phyloP scores from a whole-genome alignment of 495 filamentous ascomycete genomes.

The Penicillium psychrofluorescens region DNA sequence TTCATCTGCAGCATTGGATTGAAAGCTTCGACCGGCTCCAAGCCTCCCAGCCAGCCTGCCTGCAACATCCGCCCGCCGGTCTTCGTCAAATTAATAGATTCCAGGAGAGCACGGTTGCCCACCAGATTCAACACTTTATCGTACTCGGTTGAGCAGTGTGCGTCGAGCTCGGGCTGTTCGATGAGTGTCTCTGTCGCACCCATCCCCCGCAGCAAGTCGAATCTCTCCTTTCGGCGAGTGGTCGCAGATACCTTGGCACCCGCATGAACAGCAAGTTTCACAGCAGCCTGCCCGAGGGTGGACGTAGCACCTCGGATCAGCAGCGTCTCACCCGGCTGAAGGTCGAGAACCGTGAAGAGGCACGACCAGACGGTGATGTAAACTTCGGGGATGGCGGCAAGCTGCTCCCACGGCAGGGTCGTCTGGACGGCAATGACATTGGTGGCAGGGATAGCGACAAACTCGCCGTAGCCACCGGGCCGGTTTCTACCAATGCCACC shows the following conservation, averaged over 20 bases:
- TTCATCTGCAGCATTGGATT: constrained; percentile 41
- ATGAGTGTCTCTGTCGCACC: constrained; percentile 21
- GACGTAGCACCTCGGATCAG: constrained; percentile 39
- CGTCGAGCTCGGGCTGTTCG: constrained; percentile 15
- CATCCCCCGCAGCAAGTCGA: constrained; percentile 17
- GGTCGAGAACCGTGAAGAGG: constrained; percentile 28
- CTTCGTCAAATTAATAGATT: constrained; percentile 27
- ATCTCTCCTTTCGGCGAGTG: constrained; percentile 21
- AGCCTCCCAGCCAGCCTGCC: constrained; percentile 39
- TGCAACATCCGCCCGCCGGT: constrained; percentile 31
- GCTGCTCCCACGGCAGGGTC: no score
- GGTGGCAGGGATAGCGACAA: no score
- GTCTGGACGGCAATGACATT: no score
- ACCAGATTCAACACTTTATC: constrained; percentile 38
- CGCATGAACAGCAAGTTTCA: constrained; percentile 35
- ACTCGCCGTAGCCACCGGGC: no score
- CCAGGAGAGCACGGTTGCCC: constrained; percentile 35
- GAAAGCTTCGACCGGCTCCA: constrained; percentile 38
- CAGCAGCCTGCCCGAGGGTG: constrained; percentile 34
- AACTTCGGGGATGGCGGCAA: constrained; percentile 37
- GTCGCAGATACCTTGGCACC: constrained; percentile 32
- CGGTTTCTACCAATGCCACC: no score
- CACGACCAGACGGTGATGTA: constrained; percentile 40
- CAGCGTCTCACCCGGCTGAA: constrained; percentile 24
- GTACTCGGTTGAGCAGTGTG: constrained; percentile 15